phyloP scores from a whole-genome alignment of 2,329 filamentous ascomycete genomes.

The Cryphonectria japonica region DNA sequence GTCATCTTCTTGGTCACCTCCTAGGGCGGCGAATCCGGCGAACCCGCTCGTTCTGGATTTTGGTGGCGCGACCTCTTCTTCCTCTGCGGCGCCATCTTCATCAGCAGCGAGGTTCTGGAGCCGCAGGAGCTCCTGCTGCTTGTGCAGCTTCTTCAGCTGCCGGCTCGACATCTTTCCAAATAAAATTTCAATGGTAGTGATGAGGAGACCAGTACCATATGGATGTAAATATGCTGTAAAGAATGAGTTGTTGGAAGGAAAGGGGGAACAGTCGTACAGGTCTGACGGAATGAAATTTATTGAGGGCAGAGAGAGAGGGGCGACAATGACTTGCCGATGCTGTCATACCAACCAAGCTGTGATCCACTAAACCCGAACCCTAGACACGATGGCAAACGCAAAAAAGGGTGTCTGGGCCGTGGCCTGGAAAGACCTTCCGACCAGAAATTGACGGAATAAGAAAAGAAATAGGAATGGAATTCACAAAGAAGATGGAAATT shows the following conservation, averaged over 20 bases:
- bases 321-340: conserved; percentile 17
- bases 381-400: not conserved
- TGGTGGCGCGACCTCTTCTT: conserved; percentile 38
- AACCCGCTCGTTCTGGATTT: conserved; percentile 54
- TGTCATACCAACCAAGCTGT: conserved; percentile 19
- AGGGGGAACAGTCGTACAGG: too few relatives aligned
- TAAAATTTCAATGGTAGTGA: conserved; percentile 13
- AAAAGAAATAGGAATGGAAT: too few relatives aligned
- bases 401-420: too few relatives aligned
- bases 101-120: conserved; percentile 30
- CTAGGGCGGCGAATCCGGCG: conserved; percentile 54
- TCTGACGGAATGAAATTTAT: not conserved
- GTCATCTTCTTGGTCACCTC: conserved; percentile 46
- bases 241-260: not conserved
- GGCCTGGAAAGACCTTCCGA: too few relatives aligned
- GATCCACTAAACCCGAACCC: conserved; percentile 8
- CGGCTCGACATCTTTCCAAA: conserved; percentile 50
- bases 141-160: conserved; percentile 56
- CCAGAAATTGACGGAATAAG: too few relatives aligned
- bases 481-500: too few relatives aligned
- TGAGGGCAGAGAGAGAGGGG: not conserved
- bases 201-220: too few relatives aligned
- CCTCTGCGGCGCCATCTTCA: conserved; percentile 32
- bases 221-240: too few relatives aligned
- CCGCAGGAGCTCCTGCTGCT: conserved; percentile 51